Percentiles rank a stretch among this genome's conserved stretches.
Evolutionary conservation across 192 early-diverging fungal species (phyloP).

Genomic region (Phycomyces blakesleeanus): DNA sequence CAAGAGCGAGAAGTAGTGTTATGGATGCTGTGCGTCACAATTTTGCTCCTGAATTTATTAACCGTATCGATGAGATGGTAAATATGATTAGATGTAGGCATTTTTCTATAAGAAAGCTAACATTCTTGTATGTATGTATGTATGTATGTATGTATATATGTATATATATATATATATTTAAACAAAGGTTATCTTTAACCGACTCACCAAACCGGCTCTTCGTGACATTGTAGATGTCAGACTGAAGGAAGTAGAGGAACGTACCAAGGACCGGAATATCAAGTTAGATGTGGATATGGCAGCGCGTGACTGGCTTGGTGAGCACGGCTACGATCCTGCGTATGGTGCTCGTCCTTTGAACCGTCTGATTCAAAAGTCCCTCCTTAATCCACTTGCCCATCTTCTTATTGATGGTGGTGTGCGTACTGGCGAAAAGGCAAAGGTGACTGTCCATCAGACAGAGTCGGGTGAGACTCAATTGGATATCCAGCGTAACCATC

Average conservation of each 20-base stretch:
- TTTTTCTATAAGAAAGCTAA: too few relatives aligned
- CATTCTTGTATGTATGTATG: too few relatives aligned
- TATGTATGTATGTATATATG: slow-evolving; percentile 1
- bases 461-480: slow-evolving; percentile 21
- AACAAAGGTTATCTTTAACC: slow-evolving; percentile 59
- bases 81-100: neutral
- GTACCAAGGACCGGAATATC: slow-evolving; percentile 53
- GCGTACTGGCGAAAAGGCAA: slow-evolving; percentile 49
- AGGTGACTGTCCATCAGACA: slow-evolving; percentile 30
- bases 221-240: slow-evolving; percentile 74
- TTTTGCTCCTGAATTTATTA: slow-evolving; percentile 94
- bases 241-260: slow-evolving; percentile 60
- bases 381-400: slow-evolving; percentile 56
- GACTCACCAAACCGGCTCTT: slow-evolving; percentile 61
- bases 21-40: slow-evolving; percentile 76
- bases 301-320: slow-evolving; percentile 60
- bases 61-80: slow-evolving; percentile 94
- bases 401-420: slow-evolving; percentile 65
- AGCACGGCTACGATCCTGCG: slow-evolving; percentile 62
- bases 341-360: slow-evolving; percentile 72
- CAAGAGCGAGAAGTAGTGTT: slow-evolving; percentile 49
- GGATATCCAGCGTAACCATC: slow-evolving; percentile 29
- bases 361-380: slow-evolving; percentile 59
- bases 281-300: slow-evolving; percentile 48
- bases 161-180: neutral